phyloP scores from a whole-genome alignment of 306 rosid genomes.

The Cicer bijugum region DNA sequence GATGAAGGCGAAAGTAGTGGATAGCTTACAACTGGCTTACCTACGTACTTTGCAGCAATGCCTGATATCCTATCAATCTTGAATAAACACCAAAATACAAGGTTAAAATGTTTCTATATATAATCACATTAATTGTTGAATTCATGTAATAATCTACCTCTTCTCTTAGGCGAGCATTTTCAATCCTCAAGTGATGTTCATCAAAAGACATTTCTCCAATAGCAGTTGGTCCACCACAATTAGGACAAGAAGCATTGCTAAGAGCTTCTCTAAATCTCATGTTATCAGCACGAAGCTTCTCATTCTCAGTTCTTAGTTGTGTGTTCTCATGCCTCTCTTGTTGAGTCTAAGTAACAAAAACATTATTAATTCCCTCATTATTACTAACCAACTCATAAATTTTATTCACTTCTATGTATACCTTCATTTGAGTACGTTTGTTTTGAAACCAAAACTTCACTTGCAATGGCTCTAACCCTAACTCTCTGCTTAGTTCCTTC shows the following conservation, averaged over 20 bases:
- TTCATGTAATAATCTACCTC: conserved; percentile 58
- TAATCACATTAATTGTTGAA: background rate
- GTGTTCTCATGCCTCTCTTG: conserved; percentile 95
- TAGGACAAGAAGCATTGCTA: conserved; percentile 93
- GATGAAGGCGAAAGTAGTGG: conserved; percentile 74
- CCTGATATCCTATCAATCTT: conserved; percentile 92
- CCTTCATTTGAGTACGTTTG: conserved; percentile 99
- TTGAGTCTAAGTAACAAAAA: conserved; percentile 63
- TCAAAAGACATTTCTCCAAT: conserved; percentile 98
- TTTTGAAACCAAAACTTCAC: conserved; percentile 99
- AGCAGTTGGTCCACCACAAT: conserved; percentile 96
- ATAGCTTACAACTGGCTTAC: conserved; percentile 82
- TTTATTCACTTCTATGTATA: background rate
- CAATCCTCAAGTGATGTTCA: conserved; percentile 89
- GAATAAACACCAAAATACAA: background rate
- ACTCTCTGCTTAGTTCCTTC: conserved; percentile 88
- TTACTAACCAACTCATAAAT: background rate
- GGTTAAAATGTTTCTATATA: too few species aligned
- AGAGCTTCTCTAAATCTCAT: conserved; percentile 95
- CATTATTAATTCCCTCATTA: background rate
- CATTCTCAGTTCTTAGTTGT: conserved; percentile 75
- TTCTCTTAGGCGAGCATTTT: conserved; percentile 87
- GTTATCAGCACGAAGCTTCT: conserved; percentile 83
- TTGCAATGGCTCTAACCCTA: conserved; percentile 90
- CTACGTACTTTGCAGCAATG: conserved; percentile 93